Conservation (phyloP, 306 rosid species). For the Vigna nakashimae region DNA sequence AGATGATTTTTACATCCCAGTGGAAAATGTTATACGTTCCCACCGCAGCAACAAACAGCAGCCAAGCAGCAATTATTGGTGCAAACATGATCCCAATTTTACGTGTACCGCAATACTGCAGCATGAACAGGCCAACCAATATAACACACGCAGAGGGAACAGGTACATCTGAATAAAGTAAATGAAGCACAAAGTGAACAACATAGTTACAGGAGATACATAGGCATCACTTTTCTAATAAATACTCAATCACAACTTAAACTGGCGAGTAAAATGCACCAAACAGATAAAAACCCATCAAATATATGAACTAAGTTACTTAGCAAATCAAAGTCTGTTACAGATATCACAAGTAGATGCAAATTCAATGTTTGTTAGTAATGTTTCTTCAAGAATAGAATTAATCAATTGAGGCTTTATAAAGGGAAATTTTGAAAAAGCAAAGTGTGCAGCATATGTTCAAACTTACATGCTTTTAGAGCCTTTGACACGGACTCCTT, state of each 20-base stretch:
- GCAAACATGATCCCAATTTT: slow-evolving; percentile 84
- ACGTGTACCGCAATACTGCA: slow-evolving; percentile 76
- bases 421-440: neutral
- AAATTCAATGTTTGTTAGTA: neutral
- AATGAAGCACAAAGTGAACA: slow-evolving; percentile 27
- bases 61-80: slow-evolving; percentile 75
- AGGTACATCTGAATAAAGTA: slow-evolving; percentile 63
- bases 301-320: neutral
- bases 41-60: slow-evolving; percentile 60
- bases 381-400: neutral
- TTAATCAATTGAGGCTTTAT: neutral
- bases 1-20: slow-evolving; percentile 66
- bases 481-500: slow-evolving; percentile 47
- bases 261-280: neutral
- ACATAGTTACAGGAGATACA: neutral
- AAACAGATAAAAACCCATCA: neutral
- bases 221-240: neutral
- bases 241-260: neutral
- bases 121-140: slow-evolving; percentile 76
- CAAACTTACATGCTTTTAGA: slow-evolving; percentile 59
- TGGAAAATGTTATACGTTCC: slow-evolving; percentile 59
- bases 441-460: neutral
- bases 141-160: slow-evolving; percentile 76
- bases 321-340: neutral
- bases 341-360: neutral